A percentile compares a stretch with the other conserved stretches of the same genome.
phyloP scores from a whole-genome alignment of 1,284 basidiomycete genomes.

The Ceratobasidium sp. region DNA sequence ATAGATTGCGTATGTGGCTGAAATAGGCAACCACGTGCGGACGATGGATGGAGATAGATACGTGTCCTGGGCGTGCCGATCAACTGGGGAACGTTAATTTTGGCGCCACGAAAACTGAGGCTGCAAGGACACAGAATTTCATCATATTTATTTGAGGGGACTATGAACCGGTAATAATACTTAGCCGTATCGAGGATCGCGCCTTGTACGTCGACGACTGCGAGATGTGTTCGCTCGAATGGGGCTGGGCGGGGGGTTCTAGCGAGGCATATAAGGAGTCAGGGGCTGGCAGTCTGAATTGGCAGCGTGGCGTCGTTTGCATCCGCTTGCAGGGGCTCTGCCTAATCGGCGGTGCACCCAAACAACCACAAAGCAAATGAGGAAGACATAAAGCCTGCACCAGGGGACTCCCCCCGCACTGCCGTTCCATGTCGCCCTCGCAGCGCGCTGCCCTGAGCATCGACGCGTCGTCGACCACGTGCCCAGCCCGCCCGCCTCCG shows the following conservation, averaged over 20 bases:
- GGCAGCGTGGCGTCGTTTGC: constrained; percentile 6
- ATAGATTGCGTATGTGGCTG: background rate
- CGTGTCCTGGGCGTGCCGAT: background rate
- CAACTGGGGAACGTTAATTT: background rate
- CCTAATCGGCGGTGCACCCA: background rate
- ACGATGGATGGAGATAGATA: background rate
- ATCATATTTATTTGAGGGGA: too few relatives aligned
- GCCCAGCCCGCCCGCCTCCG: background rate
- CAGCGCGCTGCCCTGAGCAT: constrained; percentile 27
- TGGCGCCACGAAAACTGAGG: background rate
- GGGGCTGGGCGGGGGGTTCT: constrained; percentile 3
- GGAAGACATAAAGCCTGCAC: constrained; percentile 23
- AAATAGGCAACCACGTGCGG: background rate
- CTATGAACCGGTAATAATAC: too few relatives aligned
- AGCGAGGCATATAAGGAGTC: constrained; percentile 7
- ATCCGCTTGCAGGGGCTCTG: background rate
- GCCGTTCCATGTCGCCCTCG: constrained; percentile 28
- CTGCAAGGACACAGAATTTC: too few relatives aligned
- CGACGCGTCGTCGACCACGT: constrained; percentile 11
- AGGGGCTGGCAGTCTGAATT: constrained; percentile 21
- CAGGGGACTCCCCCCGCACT: background rate
- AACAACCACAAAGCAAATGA: constrained; percentile 7
- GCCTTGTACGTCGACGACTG: background rate
- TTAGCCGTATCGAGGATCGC: background rate
- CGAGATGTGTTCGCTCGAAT: background rate